These are phyloP conservation scores for Lyophyllum atratum DNA, from an alignment of 768 basidiomycete species.

Conservation along the genomic window DNA sequence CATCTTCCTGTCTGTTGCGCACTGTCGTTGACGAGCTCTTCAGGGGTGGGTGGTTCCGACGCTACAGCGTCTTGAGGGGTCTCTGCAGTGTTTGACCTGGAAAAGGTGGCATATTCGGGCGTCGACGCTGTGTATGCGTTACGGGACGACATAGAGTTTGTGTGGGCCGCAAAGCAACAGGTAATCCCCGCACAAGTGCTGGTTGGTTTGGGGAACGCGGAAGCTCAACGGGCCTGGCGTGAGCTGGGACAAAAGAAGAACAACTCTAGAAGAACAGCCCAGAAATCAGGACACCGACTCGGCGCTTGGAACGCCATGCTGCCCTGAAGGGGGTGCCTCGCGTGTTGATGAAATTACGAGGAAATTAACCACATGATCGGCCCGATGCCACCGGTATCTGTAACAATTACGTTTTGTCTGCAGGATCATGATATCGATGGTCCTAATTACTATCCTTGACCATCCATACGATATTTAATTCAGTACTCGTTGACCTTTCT, in stretches of 20 bases:
- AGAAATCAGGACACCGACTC: neutral
- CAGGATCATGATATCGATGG: too few species aligned
- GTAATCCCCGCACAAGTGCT: neutral
- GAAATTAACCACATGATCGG: neutral
- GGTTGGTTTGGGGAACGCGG: neutral
- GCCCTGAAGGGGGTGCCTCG: neutral
- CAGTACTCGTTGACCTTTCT: neutral
- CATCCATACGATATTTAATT: neutral
- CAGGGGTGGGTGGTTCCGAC: slow-evolving; percentile 10
- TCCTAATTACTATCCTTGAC: too few species aligned
- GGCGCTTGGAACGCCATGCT: neutral
- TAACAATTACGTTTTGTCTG: too few species aligned
- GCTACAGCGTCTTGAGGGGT: neutral
- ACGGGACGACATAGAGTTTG: slow-evolving; percentile 11
- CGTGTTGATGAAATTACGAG: neutral
- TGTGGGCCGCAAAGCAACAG: neutral
- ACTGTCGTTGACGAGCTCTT: neutral
- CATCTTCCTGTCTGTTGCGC: slow-evolving; percentile 2
- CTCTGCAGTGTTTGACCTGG: slow-evolving; percentile 5
- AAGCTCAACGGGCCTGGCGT: neutral
- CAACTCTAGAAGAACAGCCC: neutral
- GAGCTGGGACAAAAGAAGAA: neutral
- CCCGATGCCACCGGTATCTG: neutral
- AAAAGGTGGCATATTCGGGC: slow-evolving; percentile 17
- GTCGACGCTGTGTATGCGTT: slow-evolving; percentile 20